Evolutionary conservation across 2,329 filamentous ascomycete species (phyloP), one percentile per base, ranked within the genome.

Genomic region (Scytalidium lignicola): DNA sequence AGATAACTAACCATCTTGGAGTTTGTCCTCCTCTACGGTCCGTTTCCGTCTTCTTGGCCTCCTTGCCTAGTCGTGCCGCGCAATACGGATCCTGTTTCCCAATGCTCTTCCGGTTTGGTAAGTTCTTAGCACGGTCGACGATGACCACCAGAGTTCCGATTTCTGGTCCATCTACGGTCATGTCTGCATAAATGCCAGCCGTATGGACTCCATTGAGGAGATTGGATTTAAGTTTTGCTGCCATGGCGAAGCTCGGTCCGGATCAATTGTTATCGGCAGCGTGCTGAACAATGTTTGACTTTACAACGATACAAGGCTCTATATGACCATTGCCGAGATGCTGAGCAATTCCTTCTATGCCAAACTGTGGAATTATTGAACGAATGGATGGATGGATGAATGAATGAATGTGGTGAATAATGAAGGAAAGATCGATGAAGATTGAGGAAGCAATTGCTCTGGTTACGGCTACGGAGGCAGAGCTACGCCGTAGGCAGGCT

Each of bases 71-170:
- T 47, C 93, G 79, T 26, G 90, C 91, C 32, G 93, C 93, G 70
- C 91, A 96, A 69, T 97, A 99, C 0, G 93, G 92, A 66, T 97
- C 91, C 72, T 99, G 93, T 72, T 99, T 99, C 49, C 93, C 93
- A 75, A 99, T 96, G 5, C 90, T 93, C 74, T 95, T 95, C 59
- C 90, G 76, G 71, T 99, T 99, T 45, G 93, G 93, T 58, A 99
- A 73, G 67, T 99, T 99, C 80, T 96, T 97, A 46, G 91, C 93
- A 58, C 91, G 82, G 72, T 99, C 93, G 62, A 97, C 82, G 61
- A 99, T 85, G 50, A 90, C 80, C 43, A 99, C 90, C 59, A 99
- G 75, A 1, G 91, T 97, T 58, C 93, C 93, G 62, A 99, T 96
- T 52, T 88, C 78, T 3, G 93, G 92, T 1, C 93, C 93, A 66